These are phyloP conservation scores for Candida maris DNA, from an alignment of 805 yeast species.

Conservation along the genomic window DNA sequence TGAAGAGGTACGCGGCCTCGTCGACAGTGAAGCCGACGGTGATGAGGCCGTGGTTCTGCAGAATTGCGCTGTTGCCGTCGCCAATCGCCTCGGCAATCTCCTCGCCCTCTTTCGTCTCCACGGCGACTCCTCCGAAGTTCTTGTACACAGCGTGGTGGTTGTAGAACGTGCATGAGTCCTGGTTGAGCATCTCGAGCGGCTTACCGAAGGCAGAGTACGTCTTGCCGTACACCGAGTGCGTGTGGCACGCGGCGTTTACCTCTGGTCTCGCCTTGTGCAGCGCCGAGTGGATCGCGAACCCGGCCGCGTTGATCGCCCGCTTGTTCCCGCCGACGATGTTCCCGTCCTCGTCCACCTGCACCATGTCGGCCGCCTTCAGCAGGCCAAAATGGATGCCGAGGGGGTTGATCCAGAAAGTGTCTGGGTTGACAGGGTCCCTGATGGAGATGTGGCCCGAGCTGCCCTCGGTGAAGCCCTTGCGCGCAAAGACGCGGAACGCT, in stretches of 20 bases:
- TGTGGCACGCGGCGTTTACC: conserved; percentile 68
- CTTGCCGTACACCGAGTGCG: conserved; percentile 63
- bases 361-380: conserved; percentile 59
- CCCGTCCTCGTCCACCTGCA: conserved; percentile 60
- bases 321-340: conserved; percentile 56
- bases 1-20: conserved; percentile 67
- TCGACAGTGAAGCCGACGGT: conserved; percentile 70
- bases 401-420: conserved; percentile 88
- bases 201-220: conserved; percentile 63
- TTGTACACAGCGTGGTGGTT: conserved; percentile 61
- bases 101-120: conserved; percentile 60
- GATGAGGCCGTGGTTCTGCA: conserved; percentile 70
- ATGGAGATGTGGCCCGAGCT: conserved; percentile 83
- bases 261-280: conserved; percentile 67
- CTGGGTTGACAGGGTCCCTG: conserved; percentile 77
- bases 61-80: conserved; percentile 51
- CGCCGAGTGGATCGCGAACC: conserved; percentile 67
- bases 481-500: conserved; percentile 78
- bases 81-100: conserved; percentile 62
- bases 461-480: conserved; percentile 74
- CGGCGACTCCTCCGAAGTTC: conserved; percentile 77
- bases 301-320: conserved; percentile 57
- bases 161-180: conserved; percentile 69
- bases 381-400: conserved; percentile 70
- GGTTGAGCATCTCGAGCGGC: conserved; percentile 74